Evolutionary conservation across 768 basidiomycete genomes (phyloP).

Genomic region (Guyanaporus albipodus): DNA sequence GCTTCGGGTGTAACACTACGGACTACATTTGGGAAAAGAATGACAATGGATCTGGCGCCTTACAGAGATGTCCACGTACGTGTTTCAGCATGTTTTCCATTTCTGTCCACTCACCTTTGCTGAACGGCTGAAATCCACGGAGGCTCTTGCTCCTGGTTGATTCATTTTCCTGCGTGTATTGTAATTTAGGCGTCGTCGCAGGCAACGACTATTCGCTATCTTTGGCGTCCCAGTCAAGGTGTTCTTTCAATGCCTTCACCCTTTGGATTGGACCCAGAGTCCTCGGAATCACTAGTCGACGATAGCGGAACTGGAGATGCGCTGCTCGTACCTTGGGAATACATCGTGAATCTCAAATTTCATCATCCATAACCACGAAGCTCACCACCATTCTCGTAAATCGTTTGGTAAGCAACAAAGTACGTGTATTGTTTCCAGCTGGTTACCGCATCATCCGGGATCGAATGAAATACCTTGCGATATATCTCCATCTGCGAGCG

Average conservation of each 20-base stretch:
- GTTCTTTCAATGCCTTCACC: conserved; percentile 18
- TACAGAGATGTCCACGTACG: conserved; percentile 84
- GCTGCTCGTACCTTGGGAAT: conserved; percentile 41
- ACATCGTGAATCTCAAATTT: conserved; percentile 3
- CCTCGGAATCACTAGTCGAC: conserved; percentile 50
- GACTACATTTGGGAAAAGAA: background rate
- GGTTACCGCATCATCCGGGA: conserved; percentile 88
- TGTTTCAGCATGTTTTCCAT: conserved; percentile 83
- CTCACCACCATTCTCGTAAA: conserved; percentile 65
- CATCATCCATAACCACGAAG: conserved; percentile 1
- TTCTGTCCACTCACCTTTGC: conserved; percentile 78
- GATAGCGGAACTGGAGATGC: conserved; percentile 43
- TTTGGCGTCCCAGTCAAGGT: conserved; percentile 15
- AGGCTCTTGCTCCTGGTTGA: conserved; percentile 35
- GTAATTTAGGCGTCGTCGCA: conserved; percentile 13
- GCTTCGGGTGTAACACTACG: conserved; percentile 78
- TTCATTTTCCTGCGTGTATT: conserved; percentile 37
- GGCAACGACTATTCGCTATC: conserved; percentile 19
- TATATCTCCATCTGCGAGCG: conserved; percentile 81
- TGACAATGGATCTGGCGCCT: conserved; percentile 15
- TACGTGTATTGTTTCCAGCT: conserved; percentile 97
- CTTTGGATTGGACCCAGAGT: conserved; percentile 13
- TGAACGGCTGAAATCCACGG: conserved; percentile 65
- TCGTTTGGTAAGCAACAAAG: conserved; percentile 71
- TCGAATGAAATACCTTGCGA: conserved; percentile 89